Evolutionary conservation across 768 basidiomycete species (phyloP), one percentile per base, ranked within the genome.

Genomic region (Amanita rubescens): DNA sequence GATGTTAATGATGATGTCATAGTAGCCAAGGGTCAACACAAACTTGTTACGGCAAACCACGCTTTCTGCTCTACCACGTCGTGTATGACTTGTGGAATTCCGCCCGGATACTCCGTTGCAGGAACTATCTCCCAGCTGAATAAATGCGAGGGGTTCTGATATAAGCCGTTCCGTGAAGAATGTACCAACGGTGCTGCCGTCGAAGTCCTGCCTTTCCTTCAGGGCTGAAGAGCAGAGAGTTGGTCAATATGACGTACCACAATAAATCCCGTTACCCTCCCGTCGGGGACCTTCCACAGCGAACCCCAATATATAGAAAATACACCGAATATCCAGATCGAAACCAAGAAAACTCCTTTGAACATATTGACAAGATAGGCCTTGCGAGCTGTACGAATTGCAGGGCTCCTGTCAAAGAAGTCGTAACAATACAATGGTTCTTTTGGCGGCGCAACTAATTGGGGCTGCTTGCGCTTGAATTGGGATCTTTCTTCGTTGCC

Each of bases 271-370:
- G 71, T 62, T n/a, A 82, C 57, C 3, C 74, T 69, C 50, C 69
- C 64, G 3, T 47, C 71, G 30, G 57, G 66, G 12, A 68, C 65
- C 45, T 68, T 68, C 64, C 77, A 76, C 5, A 78, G 63, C 20
- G 77, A 62, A n/a, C 66, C 66, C 81, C 80, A 81, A 57, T 77
- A 82, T 44, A 81, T 78, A 3, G 76, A 61, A 53, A 80, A 59
- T 7, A 79, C 65, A 0, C 60, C 62, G 46, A 76, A 70, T 24
- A 81, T 72, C 14, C 71, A 62, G 33, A 76, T 50, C 15, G 66
- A 59, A 14, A 79, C 69, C 46, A 3, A 61, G 48, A 12, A 66
- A 56, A n/a, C 69, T 68, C 14, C 48, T 30, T 30, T 30, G 8
- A 8, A 3, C 27, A 76, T 63, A 0, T 68, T 65, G 53, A 64